Base-by-base conservation (phyloP, 2,329 filamentous ascomycete species). In the Bipolaris gigantea region DNA sequence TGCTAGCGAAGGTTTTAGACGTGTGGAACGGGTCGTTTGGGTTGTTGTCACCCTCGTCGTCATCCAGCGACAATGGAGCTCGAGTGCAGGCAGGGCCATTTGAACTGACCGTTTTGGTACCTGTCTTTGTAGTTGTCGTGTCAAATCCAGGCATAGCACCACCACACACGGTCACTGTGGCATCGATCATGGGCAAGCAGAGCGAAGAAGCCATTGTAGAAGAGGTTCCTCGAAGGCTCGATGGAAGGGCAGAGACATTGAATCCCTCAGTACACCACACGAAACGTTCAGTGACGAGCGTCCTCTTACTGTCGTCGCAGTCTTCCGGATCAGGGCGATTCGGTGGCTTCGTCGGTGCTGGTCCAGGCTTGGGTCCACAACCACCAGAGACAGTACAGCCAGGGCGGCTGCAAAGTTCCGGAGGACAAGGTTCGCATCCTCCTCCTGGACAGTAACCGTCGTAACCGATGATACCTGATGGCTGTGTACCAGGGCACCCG, bases 1-100 rank as follows among this genome's bases (percentile, higher is more conserved):
- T 60, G 6, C 50, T 54, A 2, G 39, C 34, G 23, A 41, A 56
- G 5, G 34, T 50, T 9, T 34, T 43, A 4, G 39, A 51, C 8
- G 46, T 55, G 35, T 41, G 47, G 33, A 52, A 25, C 10, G 46
- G 43, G 38, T 57, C 48, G 4, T 56, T 51, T 2, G 54, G 55
- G 25, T 58, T 60, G 38, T 70, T 67, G 27, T 65, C 57, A 2
- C 67, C 67, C 38, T 70, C 60, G 27, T 70, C 66, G n/a, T 71
- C 67, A 36, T 72, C 66, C 0, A 71, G 52, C n/a, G 49, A 57
- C 4, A 71, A 57, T 6, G 65, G 59, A 8, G 57, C 64, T 4
- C 51, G 48, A 5, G 62, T 66, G 32, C 69, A 72, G 11, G 57
- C 56, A 16, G 57, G 60, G 11, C 33, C 54, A 18, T 57, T 54